These are phyloP conservation scores for Posidonia oceanica DNA, from an alignment of 116 monocot genomes.

Conservation along the genomic window DNA sequence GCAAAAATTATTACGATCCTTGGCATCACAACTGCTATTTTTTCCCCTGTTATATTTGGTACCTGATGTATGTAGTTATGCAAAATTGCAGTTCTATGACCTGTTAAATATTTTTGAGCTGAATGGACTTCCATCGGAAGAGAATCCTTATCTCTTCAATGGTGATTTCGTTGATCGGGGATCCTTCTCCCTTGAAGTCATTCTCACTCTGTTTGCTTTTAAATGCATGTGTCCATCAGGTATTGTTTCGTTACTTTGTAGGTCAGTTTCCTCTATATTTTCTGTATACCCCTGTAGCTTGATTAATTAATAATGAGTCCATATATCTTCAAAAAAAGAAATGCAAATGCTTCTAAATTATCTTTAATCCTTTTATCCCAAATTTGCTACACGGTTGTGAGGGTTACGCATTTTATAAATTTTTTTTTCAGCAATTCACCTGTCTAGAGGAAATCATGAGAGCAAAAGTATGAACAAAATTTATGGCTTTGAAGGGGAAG, in stretches of 20 bases:
- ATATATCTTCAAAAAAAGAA: background rate
- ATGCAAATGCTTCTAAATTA: background rate
- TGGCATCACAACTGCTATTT: background rate
- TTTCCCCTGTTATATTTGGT: background rate
- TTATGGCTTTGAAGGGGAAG: constrained; percentile 98
- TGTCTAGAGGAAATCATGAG: constrained; percentile 90
- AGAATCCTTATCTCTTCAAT: constrained; percentile 99
- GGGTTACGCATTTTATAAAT: background rate
- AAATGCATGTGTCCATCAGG: constrained; percentile 95
- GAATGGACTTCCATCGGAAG: constrained; percentile 94
- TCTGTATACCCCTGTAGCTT: background rate
- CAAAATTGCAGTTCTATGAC: constrained; percentile 80
- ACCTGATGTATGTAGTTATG: background rate
- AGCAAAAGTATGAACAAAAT: constrained; percentile 99
- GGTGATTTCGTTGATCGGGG: constrained; percentile 98
- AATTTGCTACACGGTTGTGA: background rate
- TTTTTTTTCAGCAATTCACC: constrained; percentile 52
- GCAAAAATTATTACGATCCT: too few relatives aligned
- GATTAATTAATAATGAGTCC: background rate
- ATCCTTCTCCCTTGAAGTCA: constrained; percentile 96
- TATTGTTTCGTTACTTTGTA: constrained; percentile 7
- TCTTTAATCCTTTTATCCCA: too few relatives aligned
- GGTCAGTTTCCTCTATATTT: too few relatives aligned
- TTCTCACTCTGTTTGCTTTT: constrained; percentile 93
- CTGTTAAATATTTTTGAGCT: constrained; percentile 92